phyloP scores from a whole-genome alignment of 306 rosid species.

The Astragalus membranaceus region DNA sequence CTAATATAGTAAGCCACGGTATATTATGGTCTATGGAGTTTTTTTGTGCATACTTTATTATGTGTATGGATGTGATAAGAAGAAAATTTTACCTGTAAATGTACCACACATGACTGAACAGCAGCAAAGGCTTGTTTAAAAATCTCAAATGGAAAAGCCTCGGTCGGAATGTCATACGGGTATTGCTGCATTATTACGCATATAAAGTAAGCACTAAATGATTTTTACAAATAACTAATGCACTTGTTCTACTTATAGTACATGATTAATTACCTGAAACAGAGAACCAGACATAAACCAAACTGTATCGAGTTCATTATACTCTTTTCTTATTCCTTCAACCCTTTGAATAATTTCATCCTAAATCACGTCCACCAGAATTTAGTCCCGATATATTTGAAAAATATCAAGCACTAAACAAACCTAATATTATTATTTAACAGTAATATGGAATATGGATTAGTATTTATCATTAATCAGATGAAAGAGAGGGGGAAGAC shows the following conservation, averaged over 20 bases:
- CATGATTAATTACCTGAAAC: constrained; percentile 63
- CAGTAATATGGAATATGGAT: neutral
- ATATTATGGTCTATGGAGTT: neutral
- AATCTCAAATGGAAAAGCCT: constrained; percentile 93
- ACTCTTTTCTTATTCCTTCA: constrained; percentile 89
- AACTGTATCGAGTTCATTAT: constrained; percentile 92
- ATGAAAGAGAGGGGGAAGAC: constrained; percentile 22
- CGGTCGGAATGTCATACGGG: constrained; percentile 94
- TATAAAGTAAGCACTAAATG: constrained; percentile 18
- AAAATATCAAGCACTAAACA: constrained; percentile 17
- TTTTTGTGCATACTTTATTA: neutral
- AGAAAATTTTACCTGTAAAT: constrained; percentile 65
- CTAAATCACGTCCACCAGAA: constrained; percentile 40
- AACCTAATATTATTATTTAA: constrained; percentile 3
- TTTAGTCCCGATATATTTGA: constrained; percentile 12
- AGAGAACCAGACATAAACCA: constrained; percentile 99
- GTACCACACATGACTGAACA: constrained; percentile 96
- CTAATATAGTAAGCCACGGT: neutral
- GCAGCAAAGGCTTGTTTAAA: constrained; percentile 99
- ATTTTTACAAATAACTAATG: neutral
- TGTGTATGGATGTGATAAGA: neutral
- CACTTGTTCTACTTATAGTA: constrained; percentile 1
- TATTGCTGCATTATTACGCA: constrained; percentile 71
- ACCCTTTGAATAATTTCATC: constrained; percentile 74
- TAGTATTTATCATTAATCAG: neutral